Percentiles rank a stretch among this genome's conserved stretches.
Evolutionary conservation across 2,329 filamentous ascomycete genomes (phyloP).

Genomic region (Aspergillus brasiliensis): DNA sequence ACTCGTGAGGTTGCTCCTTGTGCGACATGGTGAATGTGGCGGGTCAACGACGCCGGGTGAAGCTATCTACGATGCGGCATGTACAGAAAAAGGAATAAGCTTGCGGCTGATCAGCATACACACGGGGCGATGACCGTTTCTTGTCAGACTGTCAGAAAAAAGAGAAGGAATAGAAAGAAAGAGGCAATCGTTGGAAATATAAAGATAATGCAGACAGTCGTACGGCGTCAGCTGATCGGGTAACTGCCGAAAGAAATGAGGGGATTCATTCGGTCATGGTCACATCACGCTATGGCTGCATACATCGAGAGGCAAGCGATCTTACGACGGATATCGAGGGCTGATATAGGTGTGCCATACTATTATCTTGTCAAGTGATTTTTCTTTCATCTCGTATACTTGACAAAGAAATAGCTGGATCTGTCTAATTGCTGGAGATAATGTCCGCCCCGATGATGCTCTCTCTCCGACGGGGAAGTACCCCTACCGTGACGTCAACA

Average conservation of each 20-base stretch:
- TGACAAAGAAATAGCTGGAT: neutral
- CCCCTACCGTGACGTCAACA: neutral
- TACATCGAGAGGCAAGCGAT: neutral
- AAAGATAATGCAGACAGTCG: neutral
- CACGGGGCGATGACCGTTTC: neutral
- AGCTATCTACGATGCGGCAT: neutral
- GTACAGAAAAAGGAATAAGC: neutral
- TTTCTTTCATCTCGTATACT: neutral
- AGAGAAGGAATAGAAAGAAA: too few relatives aligned
- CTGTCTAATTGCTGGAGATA: neutral
- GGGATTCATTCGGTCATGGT: conserved; percentile 12
- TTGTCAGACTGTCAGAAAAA: neutral
- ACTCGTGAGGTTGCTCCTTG: conserved; percentile 12
- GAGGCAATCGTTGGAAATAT: too few relatives aligned
- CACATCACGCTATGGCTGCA: conserved; percentile 13
- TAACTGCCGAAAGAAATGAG: neutral
- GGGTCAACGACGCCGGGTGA: neutral
- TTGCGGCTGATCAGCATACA: neutral
- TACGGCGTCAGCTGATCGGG: neutral
- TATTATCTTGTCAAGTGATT: neutral
- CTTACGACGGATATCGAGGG: neutral
- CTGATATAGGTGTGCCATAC: neutral
- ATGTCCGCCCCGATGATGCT: neutral
- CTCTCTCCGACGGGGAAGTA: neutral
- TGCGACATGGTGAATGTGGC: neutral